These are phyloP conservation scores for Rhodotorula toruloides DNA, from an alignment of 768 basidiomycete genomes.

Conservation along the genomic window DNA sequence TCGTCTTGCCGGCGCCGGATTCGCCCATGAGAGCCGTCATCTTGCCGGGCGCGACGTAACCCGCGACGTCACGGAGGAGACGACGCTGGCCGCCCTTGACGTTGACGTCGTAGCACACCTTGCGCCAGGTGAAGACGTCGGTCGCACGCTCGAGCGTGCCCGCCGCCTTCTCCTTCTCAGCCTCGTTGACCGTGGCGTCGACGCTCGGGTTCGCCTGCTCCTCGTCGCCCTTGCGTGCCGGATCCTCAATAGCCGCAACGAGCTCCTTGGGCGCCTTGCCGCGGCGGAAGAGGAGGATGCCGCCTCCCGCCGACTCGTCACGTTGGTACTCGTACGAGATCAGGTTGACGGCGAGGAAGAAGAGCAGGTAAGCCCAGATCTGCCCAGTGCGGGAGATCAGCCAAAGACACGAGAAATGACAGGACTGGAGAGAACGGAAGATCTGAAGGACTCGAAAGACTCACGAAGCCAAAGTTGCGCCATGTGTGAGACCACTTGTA, in stretches of 20 bases:
- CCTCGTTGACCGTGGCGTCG: conserved; percentile 1
- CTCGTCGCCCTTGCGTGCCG: conserved; percentile 3
- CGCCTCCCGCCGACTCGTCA: conserved; percentile 33
- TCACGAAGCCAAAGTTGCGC: conserved; percentile 17
- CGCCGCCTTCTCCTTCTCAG: conserved; percentile 26
- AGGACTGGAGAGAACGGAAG: background rate
- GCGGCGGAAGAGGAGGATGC: conserved; percentile 41
- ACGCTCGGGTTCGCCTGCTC: conserved; percentile 17
- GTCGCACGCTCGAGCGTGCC: conserved; percentile 25
- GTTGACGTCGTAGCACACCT: conserved; percentile 33
- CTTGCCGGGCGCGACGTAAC: conserved; percentile 44
- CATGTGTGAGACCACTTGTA: conserved; percentile 28
- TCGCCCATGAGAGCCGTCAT: conserved; percentile 41
- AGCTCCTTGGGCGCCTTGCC: conserved; percentile 44
- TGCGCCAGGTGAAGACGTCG: conserved; percentile 36
- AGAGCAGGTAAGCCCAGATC: conserved; percentile 43
- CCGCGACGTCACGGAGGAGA: conserved; percentile 38
- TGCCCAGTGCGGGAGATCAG: conserved; percentile 17
- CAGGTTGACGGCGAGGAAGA: conserved; percentile 44
- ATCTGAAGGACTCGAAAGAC: background rate
- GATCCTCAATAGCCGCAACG: conserved; percentile 38
- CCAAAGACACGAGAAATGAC: background rate
- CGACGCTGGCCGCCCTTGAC: conserved; percentile 38
- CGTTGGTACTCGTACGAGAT: conserved; percentile 44
- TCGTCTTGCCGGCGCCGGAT: conserved; percentile 46